Evolutionary conservation across 31 red algal species (phyloP).

Genomic region (Asparagopsis taxiformis): DNA sequence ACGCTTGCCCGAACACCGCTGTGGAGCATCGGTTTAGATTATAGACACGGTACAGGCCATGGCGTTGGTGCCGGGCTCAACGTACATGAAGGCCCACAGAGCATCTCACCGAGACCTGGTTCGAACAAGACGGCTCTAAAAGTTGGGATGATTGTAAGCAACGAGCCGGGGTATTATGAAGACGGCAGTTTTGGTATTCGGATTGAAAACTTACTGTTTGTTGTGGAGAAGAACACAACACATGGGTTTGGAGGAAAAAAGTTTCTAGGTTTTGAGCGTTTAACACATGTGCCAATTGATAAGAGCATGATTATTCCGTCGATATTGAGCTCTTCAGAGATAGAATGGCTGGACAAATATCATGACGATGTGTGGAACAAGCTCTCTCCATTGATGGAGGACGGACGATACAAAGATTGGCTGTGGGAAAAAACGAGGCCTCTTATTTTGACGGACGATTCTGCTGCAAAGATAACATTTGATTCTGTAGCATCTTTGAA

Average conservation of each 20-base stretch:
- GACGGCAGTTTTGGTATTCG: conserved; percentile 89
- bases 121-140: conserved; percentile 42
- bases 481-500: no score
- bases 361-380: conserved; percentile 67
- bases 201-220: conserved; percentile 85
- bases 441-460: no score
- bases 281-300: conserved; percentile 82
- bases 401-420: conserved; percentile 48
- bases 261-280: conserved; percentile 67
- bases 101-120: conserved; percentile 68
- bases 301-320: conserved; percentile 37
- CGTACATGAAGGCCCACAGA: conserved; percentile 96
- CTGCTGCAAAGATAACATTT: no score
- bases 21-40: conserved; percentile 85
- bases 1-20: conserved; percentile 66
- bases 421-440: conserved; percentile 56
- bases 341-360: conserved; percentile 78
- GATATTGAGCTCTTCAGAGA: conserved; percentile 38
- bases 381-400: conserved; percentile 46
- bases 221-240: conserved; percentile 51
- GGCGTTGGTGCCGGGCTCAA: conserved; percentile 90
- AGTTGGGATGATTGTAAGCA: conserved; percentile 84
- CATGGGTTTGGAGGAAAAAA: conserved; percentile 57
- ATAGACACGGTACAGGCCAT: conserved; percentile 94
- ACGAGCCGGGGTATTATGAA: conserved; percentile 96